Conservation (phyloP, 345 rosid species). For the Fremontodendron californicum region DNA sequence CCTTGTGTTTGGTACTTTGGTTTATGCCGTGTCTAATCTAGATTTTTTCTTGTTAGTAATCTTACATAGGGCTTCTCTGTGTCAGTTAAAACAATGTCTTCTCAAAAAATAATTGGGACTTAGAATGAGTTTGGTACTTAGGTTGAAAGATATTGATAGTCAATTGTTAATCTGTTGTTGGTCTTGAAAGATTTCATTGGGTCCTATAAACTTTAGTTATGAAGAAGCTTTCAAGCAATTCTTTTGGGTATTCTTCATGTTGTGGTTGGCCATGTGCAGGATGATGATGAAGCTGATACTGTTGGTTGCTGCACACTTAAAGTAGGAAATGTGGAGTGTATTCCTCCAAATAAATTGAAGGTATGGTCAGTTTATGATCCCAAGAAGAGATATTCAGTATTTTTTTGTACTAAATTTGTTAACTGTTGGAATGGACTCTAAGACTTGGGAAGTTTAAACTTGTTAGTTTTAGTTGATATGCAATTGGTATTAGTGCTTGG, state of each 20-base stretch:
- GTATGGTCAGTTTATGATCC: slow-evolving; percentile 28
- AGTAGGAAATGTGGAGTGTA: slow-evolving; percentile 85
- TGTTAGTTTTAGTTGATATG: background rate
- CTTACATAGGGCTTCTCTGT: background rate
- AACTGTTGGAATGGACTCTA: background rate
- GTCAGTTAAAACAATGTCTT: background rate
- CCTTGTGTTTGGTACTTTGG: too few relatives aligned
- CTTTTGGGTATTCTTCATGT: slow-evolving; percentile 3
- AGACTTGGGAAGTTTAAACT: background rate
- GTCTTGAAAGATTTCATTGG: background rate
- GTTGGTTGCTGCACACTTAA: slow-evolving; percentile 99
- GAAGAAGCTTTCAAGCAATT: background rate
- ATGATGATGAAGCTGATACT: slow-evolving; percentile 99
- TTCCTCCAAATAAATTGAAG: slow-evolving; percentile 76
- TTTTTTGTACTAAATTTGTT: background rate
- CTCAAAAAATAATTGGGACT: background rate
- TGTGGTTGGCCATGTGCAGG: slow-evolving; percentile 49
- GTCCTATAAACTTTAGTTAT: too few relatives aligned
- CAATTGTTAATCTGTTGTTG: background rate
- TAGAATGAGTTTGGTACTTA: background rate
- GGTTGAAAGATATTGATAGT: background rate
- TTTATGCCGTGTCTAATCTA: too few relatives aligned
- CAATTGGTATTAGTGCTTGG: background rate
- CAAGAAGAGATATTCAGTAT: background rate
- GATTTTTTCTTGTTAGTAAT: background rate